These are phyloP conservation scores for Pinus taeda DNA, from an alignment of 75 land plant genomes.

Conservation along the genomic window DNA sequence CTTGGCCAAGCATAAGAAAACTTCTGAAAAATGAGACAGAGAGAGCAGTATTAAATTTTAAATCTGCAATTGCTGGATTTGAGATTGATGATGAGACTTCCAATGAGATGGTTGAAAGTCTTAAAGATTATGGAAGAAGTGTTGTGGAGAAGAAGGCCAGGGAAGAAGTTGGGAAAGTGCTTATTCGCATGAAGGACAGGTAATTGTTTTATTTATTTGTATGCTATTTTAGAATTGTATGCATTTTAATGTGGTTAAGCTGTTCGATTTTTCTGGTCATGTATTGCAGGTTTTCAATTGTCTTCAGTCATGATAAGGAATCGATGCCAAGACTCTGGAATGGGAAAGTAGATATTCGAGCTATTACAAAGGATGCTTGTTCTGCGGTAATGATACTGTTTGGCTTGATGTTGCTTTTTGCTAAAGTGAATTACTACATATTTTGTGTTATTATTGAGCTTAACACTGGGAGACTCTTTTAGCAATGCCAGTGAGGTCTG, in stretches of 20 bases:
- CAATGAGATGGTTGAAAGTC: constrained; percentile 23
- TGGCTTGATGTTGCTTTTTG: not conserved
- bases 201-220: constrained; percentile 5
- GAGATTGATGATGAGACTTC: constrained; percentile 45
- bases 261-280: not conserved
- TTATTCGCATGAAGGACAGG: constrained; percentile 78
- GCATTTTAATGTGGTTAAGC: not conserved
- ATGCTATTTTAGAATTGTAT: constrained; percentile 1
- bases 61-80: constrained; percentile 43
- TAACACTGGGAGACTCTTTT: not conserved
- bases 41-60: constrained; percentile 26
- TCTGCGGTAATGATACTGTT: constrained; percentile 40
- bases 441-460: not conserved
- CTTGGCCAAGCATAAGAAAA: constrained; percentile 86
- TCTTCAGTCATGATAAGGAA: constrained; percentile 82
- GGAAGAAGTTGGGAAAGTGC: constrained; percentile 67
- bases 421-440: not conserved
- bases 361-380: constrained; percentile 71
- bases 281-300: constrained; percentile 60
- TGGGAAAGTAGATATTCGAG: constrained; percentile 72
- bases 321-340: constrained; percentile 92
- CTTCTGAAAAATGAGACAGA: constrained; percentile 59
- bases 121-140: constrained; percentile 33
- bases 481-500: not conserved
- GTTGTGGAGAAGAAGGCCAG: constrained; percentile 65